These are phyloP conservation scores for Apiospora hydei DNA, from an alignment of 2,329 filamentous ascomycete species.

Conservation along the genomic window DNA sequence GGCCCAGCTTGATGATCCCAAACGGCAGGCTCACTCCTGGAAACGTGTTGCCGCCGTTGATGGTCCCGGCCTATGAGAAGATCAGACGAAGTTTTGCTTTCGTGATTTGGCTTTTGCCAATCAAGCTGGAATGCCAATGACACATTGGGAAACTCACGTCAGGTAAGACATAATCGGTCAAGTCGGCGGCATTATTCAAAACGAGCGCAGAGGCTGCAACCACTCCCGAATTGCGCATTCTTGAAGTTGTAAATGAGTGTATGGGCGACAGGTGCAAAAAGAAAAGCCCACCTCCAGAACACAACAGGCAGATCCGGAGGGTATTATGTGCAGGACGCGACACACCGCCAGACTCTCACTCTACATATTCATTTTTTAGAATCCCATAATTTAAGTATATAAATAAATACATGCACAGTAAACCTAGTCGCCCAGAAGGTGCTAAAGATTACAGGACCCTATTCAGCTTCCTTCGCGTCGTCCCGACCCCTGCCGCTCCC, in stretches of 20 bases:
- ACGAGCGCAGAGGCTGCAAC: constrained; percentile 5
- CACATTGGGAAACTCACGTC: constrained; percentile 31
- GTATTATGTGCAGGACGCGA: not conserved
- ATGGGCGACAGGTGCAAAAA: too few species aligned
- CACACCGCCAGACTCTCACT: not conserved
- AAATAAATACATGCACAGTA: not conserved
- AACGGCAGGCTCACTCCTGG: constrained; percentile 56
- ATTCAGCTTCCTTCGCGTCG: constrained; percentile 9
- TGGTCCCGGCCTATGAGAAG: constrained; percentile 50
- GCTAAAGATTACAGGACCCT: not conserved
- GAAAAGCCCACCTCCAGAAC: not conserved
- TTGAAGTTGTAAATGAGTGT: not conserved
- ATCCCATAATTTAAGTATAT: not conserved
- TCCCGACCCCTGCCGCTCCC: not conserved
- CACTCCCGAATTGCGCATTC: not conserved
- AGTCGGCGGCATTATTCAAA: constrained; percentile 25
- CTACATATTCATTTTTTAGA: not conserved
- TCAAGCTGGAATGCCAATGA: not conserved
- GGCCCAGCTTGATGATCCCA: constrained; percentile 58
- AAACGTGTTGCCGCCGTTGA: constrained; percentile 57
- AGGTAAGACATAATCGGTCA: constrained; percentile 36
- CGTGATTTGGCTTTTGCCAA: not conserved
- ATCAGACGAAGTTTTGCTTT: constrained; percentile 24
- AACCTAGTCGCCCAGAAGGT: constrained; percentile 8
- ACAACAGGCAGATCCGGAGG: not conserved